phyloP scores from a whole-genome alignment of 352 stramenopile genomes.

The Pythium brachiatum region DNA sequence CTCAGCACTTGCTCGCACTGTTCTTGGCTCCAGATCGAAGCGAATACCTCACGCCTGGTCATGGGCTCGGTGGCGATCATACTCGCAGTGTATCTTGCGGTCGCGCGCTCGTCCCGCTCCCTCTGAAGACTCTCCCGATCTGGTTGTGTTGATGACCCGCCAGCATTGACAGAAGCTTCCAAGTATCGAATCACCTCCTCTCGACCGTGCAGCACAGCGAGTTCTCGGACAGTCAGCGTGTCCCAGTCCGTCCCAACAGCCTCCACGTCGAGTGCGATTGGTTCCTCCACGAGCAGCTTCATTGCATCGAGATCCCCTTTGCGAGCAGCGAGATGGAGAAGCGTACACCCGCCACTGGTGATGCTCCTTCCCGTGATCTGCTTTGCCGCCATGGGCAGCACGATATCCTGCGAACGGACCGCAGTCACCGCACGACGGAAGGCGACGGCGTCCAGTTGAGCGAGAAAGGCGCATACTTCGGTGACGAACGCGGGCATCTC shows the following conservation, averaged over 20 bases:
- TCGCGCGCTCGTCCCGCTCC: slow-evolving; percentile 44
- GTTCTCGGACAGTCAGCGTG: slow-evolving; percentile 41
- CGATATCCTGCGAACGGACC: slow-evolving; percentile 55
- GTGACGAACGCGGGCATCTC: slow-evolving; percentile 59
- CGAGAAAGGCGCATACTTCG: slow-evolving; percentile 28
- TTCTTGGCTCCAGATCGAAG: slow-evolving; percentile 41
- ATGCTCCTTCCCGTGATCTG: slow-evolving; percentile 72
- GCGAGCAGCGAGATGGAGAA: slow-evolving; percentile 67
- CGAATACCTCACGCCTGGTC: slow-evolving; percentile 43
- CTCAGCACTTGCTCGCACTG: slow-evolving; percentile 47
- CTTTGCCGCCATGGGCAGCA: slow-evolving; percentile 54
- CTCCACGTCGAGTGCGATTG: slow-evolving; percentile 29
- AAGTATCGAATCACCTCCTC: slow-evolving; percentile 39
- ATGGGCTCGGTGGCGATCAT: slow-evolving; percentile 46
- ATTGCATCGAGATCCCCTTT: slow-evolving; percentile 57
- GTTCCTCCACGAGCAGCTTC: slow-evolving; percentile 37
- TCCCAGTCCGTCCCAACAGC: slow-evolving; percentile 50
- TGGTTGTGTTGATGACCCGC: no score
- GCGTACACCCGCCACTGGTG: slow-evolving; percentile 58
- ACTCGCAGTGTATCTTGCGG: slow-evolving; percentile 45
- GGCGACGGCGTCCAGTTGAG: background rate
- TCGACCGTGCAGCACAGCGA: slow-evolving; percentile 49
- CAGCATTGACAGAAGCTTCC: slow-evolving; percentile 16
- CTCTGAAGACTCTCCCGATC: slow-evolving; percentile 19
- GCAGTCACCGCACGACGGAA: slow-evolving; percentile 10